Conservation (phyloP, 129 eudicot genomes). For the Logfia minima region DNA sequence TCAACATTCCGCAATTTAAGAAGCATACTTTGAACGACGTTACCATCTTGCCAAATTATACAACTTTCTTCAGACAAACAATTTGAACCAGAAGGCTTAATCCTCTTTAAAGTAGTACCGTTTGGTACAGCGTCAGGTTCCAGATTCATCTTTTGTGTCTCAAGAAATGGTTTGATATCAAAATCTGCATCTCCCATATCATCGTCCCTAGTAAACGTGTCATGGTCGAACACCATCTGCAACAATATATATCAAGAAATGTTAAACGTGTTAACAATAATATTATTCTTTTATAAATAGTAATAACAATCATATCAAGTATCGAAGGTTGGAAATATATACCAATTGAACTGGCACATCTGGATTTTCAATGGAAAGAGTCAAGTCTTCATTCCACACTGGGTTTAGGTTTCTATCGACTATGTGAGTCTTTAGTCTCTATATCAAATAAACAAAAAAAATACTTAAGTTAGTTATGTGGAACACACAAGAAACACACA, state of each 20-base stretch:
- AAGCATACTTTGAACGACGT: constrained; percentile 41
- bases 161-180: constrained; percentile 41
- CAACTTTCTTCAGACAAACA: constrained; percentile 52
- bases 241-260: constrained; percentile 10
- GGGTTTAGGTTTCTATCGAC: constrained; percentile 60
- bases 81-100: constrained; percentile 41
- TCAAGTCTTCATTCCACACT: constrained; percentile 76
- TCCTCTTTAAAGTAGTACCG: constrained; percentile 45
- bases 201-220: constrained; percentile 54
- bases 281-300: not conserved
- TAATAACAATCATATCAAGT: not conserved
- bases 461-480: not conserved
- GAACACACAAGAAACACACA: not conserved
- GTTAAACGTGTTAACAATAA: not conserved
- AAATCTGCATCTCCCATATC: constrained; percentile 65
- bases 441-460: constrained; percentile 15
- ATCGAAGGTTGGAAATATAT: not conserved
- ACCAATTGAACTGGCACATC: constrained; percentile 54
- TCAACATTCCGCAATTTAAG: constrained; percentile 52
- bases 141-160: constrained; percentile 35
- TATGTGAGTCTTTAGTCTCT: constrained; percentile 73
- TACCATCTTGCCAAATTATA: constrained; percentile 40
- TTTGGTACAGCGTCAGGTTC: constrained; percentile 29
- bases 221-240: constrained; percentile 60
- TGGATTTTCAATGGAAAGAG: constrained; percentile 58